These are phyloP conservation scores for Elsinoe australis DNA, from an alignment of 2,329 filamentous ascomycete species.

Conservation along the genomic window DNA sequence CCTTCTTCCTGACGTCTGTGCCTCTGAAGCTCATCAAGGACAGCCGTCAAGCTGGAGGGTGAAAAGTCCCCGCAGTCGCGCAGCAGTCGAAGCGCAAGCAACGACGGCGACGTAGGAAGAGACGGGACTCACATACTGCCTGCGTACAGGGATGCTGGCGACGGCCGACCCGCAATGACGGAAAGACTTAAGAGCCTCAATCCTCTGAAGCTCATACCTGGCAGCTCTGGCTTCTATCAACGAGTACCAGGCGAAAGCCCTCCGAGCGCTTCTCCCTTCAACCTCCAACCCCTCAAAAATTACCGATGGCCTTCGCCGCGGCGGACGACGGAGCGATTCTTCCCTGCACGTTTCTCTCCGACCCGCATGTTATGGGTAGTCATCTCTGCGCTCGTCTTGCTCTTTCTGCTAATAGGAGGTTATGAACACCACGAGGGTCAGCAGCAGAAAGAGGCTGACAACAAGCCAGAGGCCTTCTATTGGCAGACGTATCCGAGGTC, in stretches of 20 bases:
- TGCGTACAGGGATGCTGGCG: constrained; percentile 20
- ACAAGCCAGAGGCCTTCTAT: constrained; percentile 33
- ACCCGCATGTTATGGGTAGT: constrained; percentile 36
- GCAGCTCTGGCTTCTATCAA: constrained; percentile 39
- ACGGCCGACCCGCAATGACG: constrained; percentile 22
- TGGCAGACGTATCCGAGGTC: constrained; percentile 41
- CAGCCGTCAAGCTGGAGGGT: constrained; percentile 16
- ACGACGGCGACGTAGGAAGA: constrained; percentile 2
- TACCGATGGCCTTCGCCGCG: constrained; percentile 36
- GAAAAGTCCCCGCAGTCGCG: constrained; percentile 9
- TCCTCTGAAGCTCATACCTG: constrained; percentile 39
- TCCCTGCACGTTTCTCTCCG: constrained; percentile 32
- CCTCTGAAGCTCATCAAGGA: background rate
- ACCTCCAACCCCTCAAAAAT: constrained; percentile 31
- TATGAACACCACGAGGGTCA: constrained; percentile 32
- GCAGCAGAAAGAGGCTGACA: constrained; percentile 27
- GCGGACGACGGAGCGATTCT: constrained; percentile 23
- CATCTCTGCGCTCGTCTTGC: constrained; percentile 33
- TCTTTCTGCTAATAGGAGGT: constrained; percentile 38
- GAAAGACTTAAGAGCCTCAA: constrained; percentile 36
- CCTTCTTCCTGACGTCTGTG: background rate
- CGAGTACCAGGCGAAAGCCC: constrained; percentile 39
- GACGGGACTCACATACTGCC: background rate
- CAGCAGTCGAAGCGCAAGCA: constrained; percentile 16
- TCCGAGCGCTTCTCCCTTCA: constrained; percentile 32